Evolutionary conservation across 108 stramenopile species (phyloP).

Genomic region (Cyclotella kingstonii): DNA sequence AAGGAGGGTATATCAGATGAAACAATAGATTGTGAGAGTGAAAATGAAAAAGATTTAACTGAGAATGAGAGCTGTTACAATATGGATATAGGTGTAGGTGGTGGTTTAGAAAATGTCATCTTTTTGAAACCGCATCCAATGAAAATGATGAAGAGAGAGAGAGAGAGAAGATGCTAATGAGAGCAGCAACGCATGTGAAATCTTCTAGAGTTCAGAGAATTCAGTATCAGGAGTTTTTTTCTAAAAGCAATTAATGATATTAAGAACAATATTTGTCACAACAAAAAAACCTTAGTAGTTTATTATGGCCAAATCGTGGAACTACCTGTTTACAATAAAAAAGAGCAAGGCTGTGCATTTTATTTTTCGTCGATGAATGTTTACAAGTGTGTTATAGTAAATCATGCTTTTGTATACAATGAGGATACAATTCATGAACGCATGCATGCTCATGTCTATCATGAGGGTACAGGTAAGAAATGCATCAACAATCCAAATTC

Average conservation of each 20-base stretch:
- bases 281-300: background rate
- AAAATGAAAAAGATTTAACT: too few relatives aligned
- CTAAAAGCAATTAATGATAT: background rate
- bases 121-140: too few relatives aligned
- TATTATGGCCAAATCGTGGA: conserved; percentile 21
- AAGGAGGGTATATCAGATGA: background rate
- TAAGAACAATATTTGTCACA: background rate
- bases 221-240: background rate
- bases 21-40: too few relatives aligned
- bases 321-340: conserved; percentile 10
- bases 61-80: too few relatives aligned
- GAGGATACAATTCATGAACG: too few relatives aligned
- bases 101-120: background rate
- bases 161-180: background rate
- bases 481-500: too few relatives aligned
- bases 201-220: background rate
- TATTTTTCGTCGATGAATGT: conserved; percentile 16
- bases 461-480: too few relatives aligned
- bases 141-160: background rate
- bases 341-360: conserved; percentile 24
- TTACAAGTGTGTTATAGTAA: conserved; percentile 19
- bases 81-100: background rate
- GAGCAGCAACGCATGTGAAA: background rate
- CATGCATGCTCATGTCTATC: too few relatives aligned
- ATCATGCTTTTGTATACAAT: background rate